Base-by-base conservation (phyloP, 2,329 filamentous ascomycete species). In the Cladosporium sphaerospermum region DNA sequence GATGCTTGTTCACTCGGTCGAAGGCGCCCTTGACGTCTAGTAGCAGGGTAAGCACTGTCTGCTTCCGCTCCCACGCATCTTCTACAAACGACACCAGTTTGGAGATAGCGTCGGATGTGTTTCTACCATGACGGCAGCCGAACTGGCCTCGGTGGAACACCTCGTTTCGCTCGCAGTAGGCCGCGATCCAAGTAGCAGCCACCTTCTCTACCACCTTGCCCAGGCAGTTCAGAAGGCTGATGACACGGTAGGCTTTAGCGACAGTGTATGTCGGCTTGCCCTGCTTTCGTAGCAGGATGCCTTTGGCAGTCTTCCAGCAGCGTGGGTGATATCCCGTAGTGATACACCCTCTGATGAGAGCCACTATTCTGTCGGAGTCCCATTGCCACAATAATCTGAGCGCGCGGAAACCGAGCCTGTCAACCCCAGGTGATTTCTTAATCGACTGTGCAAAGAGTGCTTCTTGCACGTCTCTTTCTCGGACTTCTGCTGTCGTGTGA, bases 401-500 rank as follows among this genome's bases (percentile, higher is more conserved):
- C 32, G 32, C 32, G 42, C 42, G 18, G 32, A 44, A 44, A 44
- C 18, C 42, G 42, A 44, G 42, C 42, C 32, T 44, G 42, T 44
- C 42, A 14, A 28, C 42, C 9, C 28, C 42, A 32, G 28, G 28
- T 44, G 42, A 19, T 44, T 44, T 44, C 18, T 23, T 44, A 19
- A 44, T 19, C 19, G 28, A 28, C 28, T 44, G 42, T 44, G 42
- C 42, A 14, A 44, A 44, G 28, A 18, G 42, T 14, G 18, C 28
- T 44, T 44, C 28, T 23, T 44, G 42, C 28, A 44, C 42, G 42
- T 44, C 42, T 44, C 18, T 44, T 44, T 18, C 13, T 44, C 42
- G 19, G 42, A 44, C 42, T 19, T 44, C 42, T 14, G 42, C 42
- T 44, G 32, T 44, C 13, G 28, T 44, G 42, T 44, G 32, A 8